Percentiles rank a stretch among this genome's conserved stretches.
Evolutionary conservation across 148 eudicot species (phyloP).

Genomic region (Oxyria digyna): DNA sequence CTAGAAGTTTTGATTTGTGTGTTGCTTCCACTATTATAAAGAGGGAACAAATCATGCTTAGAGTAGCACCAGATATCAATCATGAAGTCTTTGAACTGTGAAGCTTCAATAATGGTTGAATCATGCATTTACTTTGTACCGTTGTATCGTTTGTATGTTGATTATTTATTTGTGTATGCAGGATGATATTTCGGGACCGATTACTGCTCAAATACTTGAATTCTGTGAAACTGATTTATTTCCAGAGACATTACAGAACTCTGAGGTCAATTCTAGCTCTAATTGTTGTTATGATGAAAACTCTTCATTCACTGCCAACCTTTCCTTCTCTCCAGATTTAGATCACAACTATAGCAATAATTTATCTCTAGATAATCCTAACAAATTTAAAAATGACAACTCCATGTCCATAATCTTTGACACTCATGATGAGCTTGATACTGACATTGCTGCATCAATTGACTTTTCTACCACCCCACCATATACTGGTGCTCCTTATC

Average conservation of each 20-base stretch:
- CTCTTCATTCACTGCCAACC: constrained; percentile 28
- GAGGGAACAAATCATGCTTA: not conserved
- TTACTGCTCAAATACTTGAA: constrained; percentile 45
- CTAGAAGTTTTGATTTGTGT: not conserved
- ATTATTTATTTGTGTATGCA: constrained; percentile 18
- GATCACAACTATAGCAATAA: constrained; percentile 9
- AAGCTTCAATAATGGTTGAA: not conserved
- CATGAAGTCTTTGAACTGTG: constrained; percentile 5
- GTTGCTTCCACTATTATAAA: not conserved
- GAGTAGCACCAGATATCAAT: not conserved
- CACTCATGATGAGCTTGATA: constrained; percentile 39
- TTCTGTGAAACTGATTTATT: constrained; percentile 58
- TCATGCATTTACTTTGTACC: not conserved
- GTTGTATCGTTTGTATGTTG: not conserved
- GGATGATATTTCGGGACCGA: constrained; percentile 60
- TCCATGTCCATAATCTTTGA: constrained; percentile 44
- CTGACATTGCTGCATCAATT: constrained; percentile 46
- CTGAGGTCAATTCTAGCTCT: constrained; percentile 56
- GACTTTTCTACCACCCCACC: constrained; percentile 42
- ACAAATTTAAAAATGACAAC: constrained; percentile 14
- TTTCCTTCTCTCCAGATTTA: constrained; percentile 18
- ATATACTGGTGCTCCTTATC: constrained; percentile 23
- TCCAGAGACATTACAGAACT: constrained; percentile 42
- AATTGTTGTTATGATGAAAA: constrained; percentile 48
- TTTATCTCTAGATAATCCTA: constrained; percentile 11